Base-by-base conservation (phyloP, 768 basidiomycete species). In the Boletus fagicola region DNA sequence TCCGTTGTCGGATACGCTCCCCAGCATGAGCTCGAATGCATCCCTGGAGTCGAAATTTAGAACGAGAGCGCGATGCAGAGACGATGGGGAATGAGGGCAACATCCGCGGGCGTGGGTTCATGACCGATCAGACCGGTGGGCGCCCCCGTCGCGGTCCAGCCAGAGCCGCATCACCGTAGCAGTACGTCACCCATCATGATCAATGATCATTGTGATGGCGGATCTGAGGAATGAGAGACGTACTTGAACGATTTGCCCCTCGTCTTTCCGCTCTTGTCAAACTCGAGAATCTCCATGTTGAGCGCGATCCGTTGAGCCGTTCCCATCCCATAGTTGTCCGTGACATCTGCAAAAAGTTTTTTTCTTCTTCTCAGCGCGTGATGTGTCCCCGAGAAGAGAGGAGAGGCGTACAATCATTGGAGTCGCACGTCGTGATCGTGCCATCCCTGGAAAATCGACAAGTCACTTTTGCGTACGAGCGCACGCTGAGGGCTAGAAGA, bases 351-450 rank as follows among this genome's bases (percentile, higher is more conserved):
- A 47, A 49, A 39, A 28, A 24, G 5, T 30, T 22, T 9, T 40
- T 7, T 36, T 7, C 26, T 18, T 18, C 12, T 31, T 48, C 43
- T 62, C 44, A 57, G 55, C 43, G 24, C 13, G 22, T 16, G 40
- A 22, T 28, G 3, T 3, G 3, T 22, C 49, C 49, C 33, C 31
- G 35, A 60, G n/a, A n/a, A 31, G 4, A 22, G 54, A 28, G 26
- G n/a, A 1, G 36, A 10, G 11, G n/a, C 85, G 60, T 68, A 93
- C 90, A 94, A 66, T 97, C 94, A 72, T 98, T 98, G 8, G 91
- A 93, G 70, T 98, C 94, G 66, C 82, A 84, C 40, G 83, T 93
- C 4, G 94, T 96, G 75, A 98, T 96, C 15, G 94, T 98, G 65
- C 90, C 90, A 76, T 93, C 90, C 91, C 90, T 92, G 70, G 6